A percentile compares a stretch with the other conserved stretches of the same genome.
phyloP scores from a whole-genome alignment of 176 grass and related monocot species.

The Zizania latifolia region DNA sequence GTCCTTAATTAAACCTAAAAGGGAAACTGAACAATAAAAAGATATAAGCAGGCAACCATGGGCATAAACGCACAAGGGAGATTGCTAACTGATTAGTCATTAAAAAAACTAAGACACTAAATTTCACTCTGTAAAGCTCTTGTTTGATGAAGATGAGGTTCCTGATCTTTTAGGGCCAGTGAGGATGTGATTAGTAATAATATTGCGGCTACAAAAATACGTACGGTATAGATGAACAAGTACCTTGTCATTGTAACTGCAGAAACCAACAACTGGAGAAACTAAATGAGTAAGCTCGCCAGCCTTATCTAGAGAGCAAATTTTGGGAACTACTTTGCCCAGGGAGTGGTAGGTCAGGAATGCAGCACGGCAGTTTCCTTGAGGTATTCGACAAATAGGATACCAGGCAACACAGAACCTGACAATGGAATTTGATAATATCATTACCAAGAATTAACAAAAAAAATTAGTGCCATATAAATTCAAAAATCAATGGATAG shows the following conservation, averaged over 20 bases:
- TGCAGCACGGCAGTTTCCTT: constrained; percentile 1
- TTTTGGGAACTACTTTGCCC: constrained; percentile 31
- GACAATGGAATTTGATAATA: background rate
- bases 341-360: constrained; percentile 48
- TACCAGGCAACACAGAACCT: constrained; percentile 52
- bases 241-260: constrained; percentile 44
- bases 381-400: constrained; percentile 43
- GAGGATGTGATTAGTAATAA: background rate
- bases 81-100: background rate
- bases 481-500: background rate
- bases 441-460: background rate
- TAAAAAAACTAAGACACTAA: background rate
- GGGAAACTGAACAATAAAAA: background rate
- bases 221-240: background rate
- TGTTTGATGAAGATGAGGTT: background rate
- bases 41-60: background rate
- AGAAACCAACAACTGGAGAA: constrained; percentile 37
- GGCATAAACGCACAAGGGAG: background rate
- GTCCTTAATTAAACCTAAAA: background rate
- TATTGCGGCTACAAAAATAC: background rate
- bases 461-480: background rate
- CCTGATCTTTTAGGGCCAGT: background rate
- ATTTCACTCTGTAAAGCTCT: background rate
- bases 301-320: background rate
- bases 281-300: background rate